Conservation (phyloP, 106 monocot genomes). For the Triglochin maritima region DNA sequence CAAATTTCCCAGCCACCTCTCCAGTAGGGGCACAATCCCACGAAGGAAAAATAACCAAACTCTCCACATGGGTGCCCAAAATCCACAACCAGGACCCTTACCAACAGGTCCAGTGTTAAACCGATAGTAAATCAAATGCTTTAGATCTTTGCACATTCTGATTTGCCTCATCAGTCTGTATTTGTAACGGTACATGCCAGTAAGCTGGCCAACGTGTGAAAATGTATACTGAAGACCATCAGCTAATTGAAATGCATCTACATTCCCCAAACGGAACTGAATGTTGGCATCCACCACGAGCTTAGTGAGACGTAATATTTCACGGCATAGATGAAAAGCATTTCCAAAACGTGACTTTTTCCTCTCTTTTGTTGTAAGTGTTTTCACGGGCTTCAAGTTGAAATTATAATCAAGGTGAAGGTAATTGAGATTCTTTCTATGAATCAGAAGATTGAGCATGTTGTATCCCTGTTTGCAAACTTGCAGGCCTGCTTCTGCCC, state of each 20-base stretch:
- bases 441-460: slow-evolving; percentile 96
- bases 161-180: slow-evolving; percentile 97
- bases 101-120: slow-evolving; percentile 99
- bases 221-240: slow-evolving; percentile 99
- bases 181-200: slow-evolving; percentile 99
- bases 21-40: slow-evolving; percentile 93
- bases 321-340: slow-evolving; percentile 98
- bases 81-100: slow-evolving; percentile 95
- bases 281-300: slow-evolving; percentile 99
- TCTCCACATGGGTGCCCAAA: slow-evolving; percentile 99
- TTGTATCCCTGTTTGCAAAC: slow-evolving; percentile 99
- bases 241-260: slow-evolving; percentile 97
- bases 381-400: slow-evolving; percentile 98
- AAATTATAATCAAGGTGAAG: slow-evolving; percentile 99
- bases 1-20: slow-evolving; percentile 96
- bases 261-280: slow-evolving; percentile 97
- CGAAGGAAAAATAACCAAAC: slow-evolving; percentile 98
- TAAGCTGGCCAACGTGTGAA: slow-evolving; percentile 98
- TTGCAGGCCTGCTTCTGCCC: slow-evolving; percentile 99
- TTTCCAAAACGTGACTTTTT: slow-evolving; percentile 99
- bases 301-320: slow-evolving; percentile 92
- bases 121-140: slow-evolving; percentile 97
- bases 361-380: slow-evolving; percentile 93
- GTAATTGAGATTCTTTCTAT: slow-evolving; percentile 97
- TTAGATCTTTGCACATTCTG: slow-evolving; percentile 99